These are phyloP conservation scores for Xylaria sp. DNA, from an alignment of 2,329 filamentous ascomycete genomes.

Conservation along the genomic window DNA sequence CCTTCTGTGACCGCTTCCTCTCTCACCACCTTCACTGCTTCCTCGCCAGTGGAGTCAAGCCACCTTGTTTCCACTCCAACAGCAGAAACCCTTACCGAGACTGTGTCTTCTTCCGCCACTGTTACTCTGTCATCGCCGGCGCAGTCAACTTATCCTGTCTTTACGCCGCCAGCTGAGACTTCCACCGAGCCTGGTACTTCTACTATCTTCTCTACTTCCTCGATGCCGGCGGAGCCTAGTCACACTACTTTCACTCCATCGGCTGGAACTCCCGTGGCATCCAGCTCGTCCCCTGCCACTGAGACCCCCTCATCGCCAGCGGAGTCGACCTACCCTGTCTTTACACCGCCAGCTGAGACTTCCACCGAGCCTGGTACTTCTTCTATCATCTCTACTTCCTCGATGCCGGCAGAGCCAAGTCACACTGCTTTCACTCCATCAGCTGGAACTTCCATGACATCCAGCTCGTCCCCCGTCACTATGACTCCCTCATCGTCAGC, in stretches of 20 bases:
- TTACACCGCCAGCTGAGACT: not conserved
- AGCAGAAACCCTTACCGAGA: not conserved
- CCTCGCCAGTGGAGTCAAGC: conserved; percentile 21
- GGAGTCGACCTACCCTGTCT: not conserved
- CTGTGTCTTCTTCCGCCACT: not conserved
- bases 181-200: not conserved
- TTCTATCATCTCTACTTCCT: not conserved
- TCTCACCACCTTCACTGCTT: conserved; percentile 17
- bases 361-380: conserved; percentile 1
- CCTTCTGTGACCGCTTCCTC: conserved; percentile 12
- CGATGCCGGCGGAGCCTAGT: not conserved
- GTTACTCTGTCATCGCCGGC: not conserved
- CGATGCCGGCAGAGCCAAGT: not conserved
- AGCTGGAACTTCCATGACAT: not conserved
- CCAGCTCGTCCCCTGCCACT: not conserved
- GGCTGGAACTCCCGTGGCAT: not conserved
- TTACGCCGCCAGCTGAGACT: not conserved
- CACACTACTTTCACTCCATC: not conserved
- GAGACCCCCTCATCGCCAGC: not conserved
- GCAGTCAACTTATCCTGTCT: not conserved
- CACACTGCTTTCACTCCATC: not conserved
- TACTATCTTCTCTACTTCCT: not conserved
- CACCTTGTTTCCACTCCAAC: not conserved
- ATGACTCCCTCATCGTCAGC: conserved; percentile 2
- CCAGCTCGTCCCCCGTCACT: not conserved